Conservation (phyloP, 2,329 filamentous ascomycete species). For the Hymenoscyphus linearis region DNA sequence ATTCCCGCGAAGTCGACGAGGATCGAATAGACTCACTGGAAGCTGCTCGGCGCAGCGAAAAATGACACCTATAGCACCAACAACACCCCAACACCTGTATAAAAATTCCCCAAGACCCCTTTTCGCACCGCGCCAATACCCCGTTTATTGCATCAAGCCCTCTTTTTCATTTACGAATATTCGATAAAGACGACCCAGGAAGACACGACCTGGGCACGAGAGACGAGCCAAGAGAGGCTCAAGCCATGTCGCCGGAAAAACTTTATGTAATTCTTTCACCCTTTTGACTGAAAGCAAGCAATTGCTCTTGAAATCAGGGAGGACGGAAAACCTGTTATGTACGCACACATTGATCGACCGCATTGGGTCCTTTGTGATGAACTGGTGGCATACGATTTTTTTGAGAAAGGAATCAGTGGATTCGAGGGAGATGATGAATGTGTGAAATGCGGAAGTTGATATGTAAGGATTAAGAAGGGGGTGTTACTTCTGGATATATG, state of each 20-base stretch:
- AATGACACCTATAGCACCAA: conserved; percentile 19
- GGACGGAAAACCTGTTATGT: conserved; percentile 8
- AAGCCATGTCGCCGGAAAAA: conserved; percentile 7
- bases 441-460: background rate
- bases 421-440: background rate
- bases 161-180: conserved; percentile 24
- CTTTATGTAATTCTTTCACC: conserved; percentile 9
- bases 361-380: conserved; percentile 20
- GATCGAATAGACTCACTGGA: conserved; percentile 18
- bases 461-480: conserved; percentile 8
- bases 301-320: conserved; percentile 6
- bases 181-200: conserved; percentile 11
- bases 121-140: conserved; percentile 19
- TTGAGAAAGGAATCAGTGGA: conserved; percentile 7
- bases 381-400: background rate
- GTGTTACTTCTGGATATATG: conserved; percentile 13
- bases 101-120: conserved; percentile 16
- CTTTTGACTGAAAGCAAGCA: conserved; percentile 3
- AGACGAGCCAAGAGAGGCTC: background rate
- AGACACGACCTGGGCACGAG: conserved; percentile 3
- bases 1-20: conserved; percentile 28
- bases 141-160: conserved; percentile 18
- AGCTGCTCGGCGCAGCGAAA: conserved; percentile 16
- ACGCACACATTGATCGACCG: conserved; percentile 18
- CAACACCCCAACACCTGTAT: conserved; percentile 17